These are phyloP conservation scores for Aphanocladium album DNA, from an alignment of 2,329 filamentous ascomycete genomes.

Conservation along the genomic window DNA sequence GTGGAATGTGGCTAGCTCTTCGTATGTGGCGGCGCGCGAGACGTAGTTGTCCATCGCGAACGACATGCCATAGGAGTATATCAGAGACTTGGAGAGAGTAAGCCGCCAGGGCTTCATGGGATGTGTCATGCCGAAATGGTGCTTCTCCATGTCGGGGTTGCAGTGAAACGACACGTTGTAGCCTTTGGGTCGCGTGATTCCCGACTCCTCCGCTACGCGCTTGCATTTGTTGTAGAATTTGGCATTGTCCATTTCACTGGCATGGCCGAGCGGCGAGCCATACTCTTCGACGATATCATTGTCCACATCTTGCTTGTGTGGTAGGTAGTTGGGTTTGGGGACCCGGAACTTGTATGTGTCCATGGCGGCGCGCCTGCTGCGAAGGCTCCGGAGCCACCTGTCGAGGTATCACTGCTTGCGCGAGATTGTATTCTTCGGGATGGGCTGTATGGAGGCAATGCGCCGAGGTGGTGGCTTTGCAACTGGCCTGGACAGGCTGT, in stretches of 20 bases:
- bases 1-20: slow-evolving; percentile 85
- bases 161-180: slow-evolving; percentile 94
- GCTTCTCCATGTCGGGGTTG: slow-evolving; percentile 89
- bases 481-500: background rate
- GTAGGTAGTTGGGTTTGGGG: slow-evolving; percentile 56
- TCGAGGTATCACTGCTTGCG: background rate
- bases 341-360: slow-evolving; percentile 48
- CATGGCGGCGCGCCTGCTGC: slow-evolving; percentile 28
- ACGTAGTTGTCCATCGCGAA: slow-evolving; percentile 95
- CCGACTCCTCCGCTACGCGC: slow-evolving; percentile 54
- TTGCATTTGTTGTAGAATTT: slow-evolving; percentile 55
- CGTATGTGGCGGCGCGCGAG: slow-evolving; percentile 75
- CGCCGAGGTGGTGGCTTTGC: background rate
- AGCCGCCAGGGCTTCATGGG: slow-evolving; percentile 99
- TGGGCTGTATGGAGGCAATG: background rate
- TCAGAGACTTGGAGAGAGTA: slow-evolving; percentile 89
- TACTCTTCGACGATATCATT: slow-evolving; percentile 51
- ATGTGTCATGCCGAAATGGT: slow-evolving; percentile 95
- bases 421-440: background rate
- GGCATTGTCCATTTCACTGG: slow-evolving; percentile 51
- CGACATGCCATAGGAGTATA: slow-evolving; percentile 92
- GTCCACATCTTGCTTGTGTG: slow-evolving; percentile 48
- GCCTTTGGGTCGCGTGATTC: slow-evolving; percentile 74
- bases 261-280: slow-evolving; percentile 43
- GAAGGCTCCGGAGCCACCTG: background rate